Evolutionary conservation across 352 stramenopile species (phyloP), one percentile per base, ranked within the genome.

Genomic region (Pythium chondricola): DNA sequence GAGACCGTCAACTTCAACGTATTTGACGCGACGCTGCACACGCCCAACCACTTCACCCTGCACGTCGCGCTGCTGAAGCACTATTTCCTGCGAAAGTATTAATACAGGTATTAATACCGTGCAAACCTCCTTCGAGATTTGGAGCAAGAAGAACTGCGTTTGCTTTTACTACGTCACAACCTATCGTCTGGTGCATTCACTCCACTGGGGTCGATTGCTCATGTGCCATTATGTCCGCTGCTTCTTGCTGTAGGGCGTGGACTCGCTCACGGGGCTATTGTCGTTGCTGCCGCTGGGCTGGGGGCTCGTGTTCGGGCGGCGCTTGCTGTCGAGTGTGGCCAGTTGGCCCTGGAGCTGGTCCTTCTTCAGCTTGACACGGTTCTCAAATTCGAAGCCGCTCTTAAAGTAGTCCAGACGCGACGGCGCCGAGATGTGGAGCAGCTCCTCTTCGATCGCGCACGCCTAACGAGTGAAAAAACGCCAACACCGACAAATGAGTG

Each of bases 331-430:
- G 47, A 92, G 69, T 25, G 83, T 70, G 16, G 77, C 79, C 45
- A 93, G 48, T 51, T 93, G 82, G 10, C 83, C 83, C 63, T 94
- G 80, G 33, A 95, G 57, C 30, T 95, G 84, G 47, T 95, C 80
- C 44, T 90, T 89, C 69, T 95, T 95, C 42, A 93, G 66, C 56
- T 92, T 91, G 30, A 95, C 84, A 48, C 81, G 84, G 57, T 91
- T 92, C 59, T 95, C 81, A 55, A 95, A 95, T 68, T 93, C 82
- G 55, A 92, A 93, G 55, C 84, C 84, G 63, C 82, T 91, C 68
- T 95, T 95, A 45, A 95, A 95, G 69, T 95, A 95, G 51, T 95
- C 84, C 7, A 95, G 65, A 51, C 84, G 75, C 48, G 81, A 93
- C 50, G 81, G 84, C 25, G 84, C 81, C 43, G 84, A 89, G 45